Conservation (phyloP, 2,329 filamentous ascomycete species). For the Magnaporthiopsis poae region DNA sequence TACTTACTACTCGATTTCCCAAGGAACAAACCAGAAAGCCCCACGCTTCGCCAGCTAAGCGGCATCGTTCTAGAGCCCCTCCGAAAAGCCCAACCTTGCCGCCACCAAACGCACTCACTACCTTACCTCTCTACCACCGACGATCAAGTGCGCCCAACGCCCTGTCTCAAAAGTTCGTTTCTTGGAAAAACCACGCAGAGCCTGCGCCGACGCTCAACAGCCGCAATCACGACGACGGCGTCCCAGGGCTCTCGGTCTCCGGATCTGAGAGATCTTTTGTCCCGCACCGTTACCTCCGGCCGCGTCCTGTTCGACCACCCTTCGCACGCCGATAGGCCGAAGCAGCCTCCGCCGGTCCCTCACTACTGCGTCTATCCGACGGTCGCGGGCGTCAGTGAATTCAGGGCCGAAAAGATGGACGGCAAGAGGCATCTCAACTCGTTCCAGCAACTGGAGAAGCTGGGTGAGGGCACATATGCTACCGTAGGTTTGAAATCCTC, state of each 20-base stretch:
- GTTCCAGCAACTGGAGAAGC: conserved; percentile 98
- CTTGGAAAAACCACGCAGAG: conserved; percentile 3
- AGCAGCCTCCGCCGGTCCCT: conserved; percentile 21
- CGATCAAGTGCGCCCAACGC: not conserved
- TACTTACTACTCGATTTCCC: not conserved
- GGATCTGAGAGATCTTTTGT: conserved; percentile 9
- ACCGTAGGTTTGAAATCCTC: conserved; percentile 54
- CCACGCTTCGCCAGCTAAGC: not conserved
- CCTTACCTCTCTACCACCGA: not conserved
- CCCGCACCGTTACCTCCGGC: conserved; percentile 25
- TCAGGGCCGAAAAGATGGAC: conserved; percentile 54
- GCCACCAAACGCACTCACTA: too few species aligned
- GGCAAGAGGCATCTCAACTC: conserved; percentile 87
- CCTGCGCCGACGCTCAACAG: conserved; percentile 2
- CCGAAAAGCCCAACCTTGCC: not conserved
- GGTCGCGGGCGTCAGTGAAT: conserved; percentile 9
- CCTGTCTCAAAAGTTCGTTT: not conserved
- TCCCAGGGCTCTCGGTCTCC: conserved; percentile 6
- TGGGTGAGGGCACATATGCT: conserved; percentile 96
- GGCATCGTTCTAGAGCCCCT: not conserved
- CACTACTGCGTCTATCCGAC: conserved; percentile 19
- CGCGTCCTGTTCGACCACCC: conserved; percentile 29
- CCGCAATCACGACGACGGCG: conserved; percentile 6
- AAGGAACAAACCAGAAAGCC: not conserved
- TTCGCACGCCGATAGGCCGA: conserved; percentile 11